These are phyloP conservation scores for Boeremia exigua DNA, from an alignment of 2,329 filamentous ascomycete species.

Conservation along the genomic window DNA sequence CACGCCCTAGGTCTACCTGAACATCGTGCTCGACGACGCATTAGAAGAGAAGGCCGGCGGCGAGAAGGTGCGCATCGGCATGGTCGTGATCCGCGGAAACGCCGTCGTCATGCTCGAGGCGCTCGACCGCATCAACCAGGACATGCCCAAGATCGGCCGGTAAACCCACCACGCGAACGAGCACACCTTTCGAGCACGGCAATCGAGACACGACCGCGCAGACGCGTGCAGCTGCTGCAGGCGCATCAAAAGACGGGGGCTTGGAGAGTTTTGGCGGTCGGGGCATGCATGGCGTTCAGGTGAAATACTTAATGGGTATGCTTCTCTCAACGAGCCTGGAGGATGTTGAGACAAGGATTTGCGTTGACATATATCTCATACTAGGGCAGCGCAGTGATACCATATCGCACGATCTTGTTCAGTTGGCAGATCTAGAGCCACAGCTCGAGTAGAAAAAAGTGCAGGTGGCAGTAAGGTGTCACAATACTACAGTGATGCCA, in stretches of 20 bases:
- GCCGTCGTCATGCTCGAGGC: conserved; percentile 95
- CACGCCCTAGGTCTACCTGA: conserved; percentile 81
- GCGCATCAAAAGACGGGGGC: not conserved
- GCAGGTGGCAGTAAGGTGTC: conserved; percentile 2
- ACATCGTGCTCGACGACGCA: conserved; percentile 96
- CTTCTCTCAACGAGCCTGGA: conserved; percentile 19
- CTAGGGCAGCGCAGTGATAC: conserved; percentile 37
- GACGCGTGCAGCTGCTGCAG: not conserved
- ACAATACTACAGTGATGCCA: conserved; percentile 6
- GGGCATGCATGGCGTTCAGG: conserved; percentile 29
- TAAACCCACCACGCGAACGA: conserved; percentile 12
- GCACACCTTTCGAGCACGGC: not conserved
- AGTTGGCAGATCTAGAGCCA: conserved; percentile 12
- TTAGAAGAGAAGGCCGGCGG: conserved; percentile 92
- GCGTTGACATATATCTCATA: conserved; percentile 29
- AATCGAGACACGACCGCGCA: conserved; percentile 3
- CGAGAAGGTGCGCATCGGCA: conserved; percentile 88
- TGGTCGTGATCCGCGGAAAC: conserved; percentile 97
- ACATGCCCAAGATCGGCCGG: conserved; percentile 42
- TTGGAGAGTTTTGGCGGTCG: conserved; percentile 10
- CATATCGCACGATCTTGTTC: conserved; percentile 19
- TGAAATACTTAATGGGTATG: conserved; percentile 26
- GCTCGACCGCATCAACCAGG: conserved; percentile 46
- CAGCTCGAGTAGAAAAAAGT: conserved; percentile 21
- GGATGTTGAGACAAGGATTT: conserved; percentile 9